Conservation (phyloP, 2,329 filamentous ascomycete species). For the Falciphora oryzae region DNA sequence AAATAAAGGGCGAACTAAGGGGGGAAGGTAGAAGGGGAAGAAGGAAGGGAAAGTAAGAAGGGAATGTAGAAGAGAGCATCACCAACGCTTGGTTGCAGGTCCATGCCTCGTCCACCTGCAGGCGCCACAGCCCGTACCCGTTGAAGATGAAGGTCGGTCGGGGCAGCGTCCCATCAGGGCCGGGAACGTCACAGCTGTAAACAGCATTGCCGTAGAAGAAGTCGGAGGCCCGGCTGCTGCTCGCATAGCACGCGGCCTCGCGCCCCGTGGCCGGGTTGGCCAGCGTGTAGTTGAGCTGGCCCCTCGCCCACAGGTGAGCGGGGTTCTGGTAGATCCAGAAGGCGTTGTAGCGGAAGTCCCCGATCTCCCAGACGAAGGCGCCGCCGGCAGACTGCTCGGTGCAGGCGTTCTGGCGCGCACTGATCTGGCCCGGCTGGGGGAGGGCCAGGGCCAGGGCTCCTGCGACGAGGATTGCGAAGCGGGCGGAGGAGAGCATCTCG, state of each 20-base stretch:
- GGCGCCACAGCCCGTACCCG: not conserved
- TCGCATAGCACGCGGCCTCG: not conserved
- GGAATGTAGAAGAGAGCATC: not conserved
- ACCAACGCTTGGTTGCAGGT: not conserved
- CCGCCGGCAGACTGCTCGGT: not conserved
- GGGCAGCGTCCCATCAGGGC: too few species aligned
- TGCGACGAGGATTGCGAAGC: not conserved
- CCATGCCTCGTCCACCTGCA: not conserved
- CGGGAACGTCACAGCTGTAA: not conserved
- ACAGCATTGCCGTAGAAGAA: not conserved
- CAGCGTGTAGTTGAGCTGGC: not conserved
- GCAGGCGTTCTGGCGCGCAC: not conserved
- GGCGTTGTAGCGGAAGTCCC: not conserved
- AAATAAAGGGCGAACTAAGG: too few species aligned
- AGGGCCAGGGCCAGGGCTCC: not conserved
- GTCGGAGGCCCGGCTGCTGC: not conserved
- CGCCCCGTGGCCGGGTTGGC: not conserved
- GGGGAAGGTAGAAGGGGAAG: not conserved
- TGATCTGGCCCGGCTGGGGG: not conserved
- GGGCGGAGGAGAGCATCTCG: not conserved
- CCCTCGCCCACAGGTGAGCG: not conserved
- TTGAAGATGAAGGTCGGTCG: not conserved
- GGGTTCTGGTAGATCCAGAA: constrained; percentile 1
- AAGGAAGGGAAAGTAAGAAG: not conserved
- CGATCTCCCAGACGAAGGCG: not conserved